These are phyloP conservation scores for Coemansia sp. DNA, from an alignment of 192 early-diverging fungal species.

Conservation along the genomic window DNA sequence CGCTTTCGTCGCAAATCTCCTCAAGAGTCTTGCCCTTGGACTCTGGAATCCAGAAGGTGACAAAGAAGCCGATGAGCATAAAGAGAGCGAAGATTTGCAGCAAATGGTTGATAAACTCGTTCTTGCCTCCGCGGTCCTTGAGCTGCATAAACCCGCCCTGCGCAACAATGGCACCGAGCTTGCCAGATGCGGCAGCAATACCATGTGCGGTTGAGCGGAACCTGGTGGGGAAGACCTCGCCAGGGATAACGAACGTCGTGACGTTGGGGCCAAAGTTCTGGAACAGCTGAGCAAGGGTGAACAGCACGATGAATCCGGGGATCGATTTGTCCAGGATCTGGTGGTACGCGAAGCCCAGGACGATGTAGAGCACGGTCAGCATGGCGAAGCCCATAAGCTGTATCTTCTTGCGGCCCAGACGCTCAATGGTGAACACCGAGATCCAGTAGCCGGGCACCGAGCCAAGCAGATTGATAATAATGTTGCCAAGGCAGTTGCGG, in stretches of 20 bases:
- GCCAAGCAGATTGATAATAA: slow-evolving; percentile 84
- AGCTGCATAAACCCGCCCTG: slow-evolving; percentile 69
- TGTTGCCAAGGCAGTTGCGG: slow-evolving; percentile 80
- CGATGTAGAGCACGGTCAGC: slow-evolving; percentile 70
- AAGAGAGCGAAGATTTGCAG: slow-evolving; percentile 73
- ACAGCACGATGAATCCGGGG: slow-evolving; percentile 63
- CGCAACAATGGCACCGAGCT: slow-evolving; percentile 73
- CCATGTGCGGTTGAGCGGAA: slow-evolving; percentile 79
- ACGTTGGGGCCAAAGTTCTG: slow-evolving; percentile 96
- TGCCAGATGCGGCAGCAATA: slow-evolving; percentile 77
- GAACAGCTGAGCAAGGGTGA: slow-evolving; percentile 70
- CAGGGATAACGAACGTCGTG: slow-evolving; percentile 85
- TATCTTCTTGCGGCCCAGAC: slow-evolving; percentile 87
- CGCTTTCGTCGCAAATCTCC: slow-evolving; percentile 47
- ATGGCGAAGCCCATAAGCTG: slow-evolving; percentile 86
- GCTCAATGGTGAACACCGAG: slow-evolving; percentile 84
- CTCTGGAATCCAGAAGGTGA: slow-evolving; percentile 51
- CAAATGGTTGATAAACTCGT: slow-evolving; percentile 59
- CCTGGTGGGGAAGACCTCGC: slow-evolving; percentile 79
- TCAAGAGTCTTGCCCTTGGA: slow-evolving; percentile 53
- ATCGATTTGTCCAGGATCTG: slow-evolving; percentile 59
- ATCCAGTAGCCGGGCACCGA: slow-evolving; percentile 97
- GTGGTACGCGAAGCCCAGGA: slow-evolving; percentile 71
- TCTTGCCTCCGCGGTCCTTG: slow-evolving; percentile 67
- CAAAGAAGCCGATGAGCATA: slow-evolving; percentile 69